These are phyloP conservation scores for Populus hybrid DNA, from an alignment of 441 rosid genomes.

Conservation along the genomic window DNA sequence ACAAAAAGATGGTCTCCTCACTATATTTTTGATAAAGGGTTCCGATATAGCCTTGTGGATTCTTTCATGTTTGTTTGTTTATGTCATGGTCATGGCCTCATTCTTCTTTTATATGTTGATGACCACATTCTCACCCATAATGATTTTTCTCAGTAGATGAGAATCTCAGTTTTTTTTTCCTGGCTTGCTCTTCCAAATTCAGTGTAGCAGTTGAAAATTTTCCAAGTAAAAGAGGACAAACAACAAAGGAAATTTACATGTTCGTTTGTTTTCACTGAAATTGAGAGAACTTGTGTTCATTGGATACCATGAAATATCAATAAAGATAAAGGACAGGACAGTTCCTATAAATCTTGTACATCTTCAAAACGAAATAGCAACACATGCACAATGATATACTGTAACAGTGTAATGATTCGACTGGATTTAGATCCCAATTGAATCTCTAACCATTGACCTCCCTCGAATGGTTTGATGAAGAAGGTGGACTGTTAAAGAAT, in stretches of 20 bases:
- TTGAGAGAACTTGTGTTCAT: not conserved
- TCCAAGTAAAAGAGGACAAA: not conserved
- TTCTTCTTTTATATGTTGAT: conserved; percentile 5
- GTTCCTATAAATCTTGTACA: not conserved
- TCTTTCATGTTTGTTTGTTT: not conserved
- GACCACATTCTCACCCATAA: not conserved
- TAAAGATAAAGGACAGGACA: not conserved
- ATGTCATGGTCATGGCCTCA: not conserved
- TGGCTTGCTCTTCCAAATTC: not conserved
- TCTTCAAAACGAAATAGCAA: not conserved
- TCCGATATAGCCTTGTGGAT: not conserved
- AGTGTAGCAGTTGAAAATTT: not conserved
- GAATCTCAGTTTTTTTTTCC: not conserved
- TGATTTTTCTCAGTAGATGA: not conserved
- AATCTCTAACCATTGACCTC: not conserved
- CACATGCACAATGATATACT: not conserved
- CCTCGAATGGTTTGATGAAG: not conserved
- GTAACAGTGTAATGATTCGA: not conserved
- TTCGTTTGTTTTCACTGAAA: not conserved
- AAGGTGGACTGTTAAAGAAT: not conserved
- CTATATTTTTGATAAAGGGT: not conserved
- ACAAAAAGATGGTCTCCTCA: conserved; percentile 3
- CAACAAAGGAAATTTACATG: not conserved
- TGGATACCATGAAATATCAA: not conserved
- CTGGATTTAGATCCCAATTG: not conserved